Conservation (phyloP, 2,329 filamentous ascomycete genomes). For the Aspergillus ochraceus region DNA sequence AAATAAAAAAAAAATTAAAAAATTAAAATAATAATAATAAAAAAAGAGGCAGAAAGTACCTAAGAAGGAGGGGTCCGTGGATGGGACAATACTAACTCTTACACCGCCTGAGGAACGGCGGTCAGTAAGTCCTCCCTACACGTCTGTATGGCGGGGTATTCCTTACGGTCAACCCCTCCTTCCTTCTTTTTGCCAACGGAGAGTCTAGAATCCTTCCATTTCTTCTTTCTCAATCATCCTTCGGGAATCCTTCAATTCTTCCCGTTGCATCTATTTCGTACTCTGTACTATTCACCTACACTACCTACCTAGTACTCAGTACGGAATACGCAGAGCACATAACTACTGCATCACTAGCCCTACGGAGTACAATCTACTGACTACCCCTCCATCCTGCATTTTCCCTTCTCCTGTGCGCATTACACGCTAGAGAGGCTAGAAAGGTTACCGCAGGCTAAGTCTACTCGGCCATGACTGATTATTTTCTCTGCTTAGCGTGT, state of each 20-base stretch:
- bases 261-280: no score
- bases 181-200: not conserved
- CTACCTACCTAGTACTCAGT: no score
- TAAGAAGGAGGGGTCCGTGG: conserved; percentile 12
- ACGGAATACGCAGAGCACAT: no score
- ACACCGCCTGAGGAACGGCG: not conserved
- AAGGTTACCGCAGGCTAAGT: not conserved
- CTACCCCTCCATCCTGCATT: not conserved
- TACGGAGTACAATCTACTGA: not conserved
- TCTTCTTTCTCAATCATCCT: not conserved
- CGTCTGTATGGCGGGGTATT: not conserved
- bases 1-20: conserved; percentile 4
- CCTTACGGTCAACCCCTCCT: not conserved
- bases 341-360: no score
- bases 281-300: no score
- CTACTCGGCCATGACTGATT: not conserved
- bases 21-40: not conserved
- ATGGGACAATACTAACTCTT: not conserved
- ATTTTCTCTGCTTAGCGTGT: conserved; percentile 2
- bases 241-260: not conserved
- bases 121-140: not conserved
- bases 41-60: not conserved
- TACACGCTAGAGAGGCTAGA: not conserved
- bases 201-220: conserved; percentile 16
- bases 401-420: not conserved